Evolutionary conservation across 306 rosid genomes (phyloP).

Genomic region (Oxytropis ochrocephala): DNA sequence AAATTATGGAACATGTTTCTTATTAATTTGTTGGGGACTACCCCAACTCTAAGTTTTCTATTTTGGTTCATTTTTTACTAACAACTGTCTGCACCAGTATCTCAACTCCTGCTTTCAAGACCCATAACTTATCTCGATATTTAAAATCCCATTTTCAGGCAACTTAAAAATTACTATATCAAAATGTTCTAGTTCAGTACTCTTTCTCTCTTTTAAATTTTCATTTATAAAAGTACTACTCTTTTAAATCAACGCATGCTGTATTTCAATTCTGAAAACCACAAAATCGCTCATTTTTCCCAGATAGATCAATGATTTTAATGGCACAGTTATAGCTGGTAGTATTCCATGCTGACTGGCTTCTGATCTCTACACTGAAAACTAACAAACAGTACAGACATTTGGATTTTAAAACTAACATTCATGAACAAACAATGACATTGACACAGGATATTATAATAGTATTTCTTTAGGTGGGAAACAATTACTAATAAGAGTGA

Average conservation of each 20-base stretch:
- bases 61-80: too few species aligned
- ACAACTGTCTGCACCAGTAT: neutral
- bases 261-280: neutral
- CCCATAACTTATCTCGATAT: neutral
- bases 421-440: constrained; percentile 9
- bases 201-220: neutral
- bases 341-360: neutral
- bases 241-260: neutral
- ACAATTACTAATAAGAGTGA: neutral
- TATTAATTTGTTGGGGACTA: neutral
- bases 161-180: neutral
- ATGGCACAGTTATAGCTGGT: neutral
- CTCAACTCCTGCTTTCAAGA: neutral
- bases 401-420: neutral
- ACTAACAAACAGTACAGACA: constrained; percentile 14
- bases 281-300: neutral
- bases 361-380: neutral
- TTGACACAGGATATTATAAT: neutral
- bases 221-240: neutral
- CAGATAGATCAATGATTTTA: neutral
- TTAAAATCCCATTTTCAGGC: neutral
- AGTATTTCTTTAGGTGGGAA: neutral
- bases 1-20: too few species aligned
- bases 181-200: neutral
- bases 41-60: neutral